These are phyloP conservation scores for Penicillium diatomitis DNA, from an alignment of 495 filamentous ascomycete genomes.

Conservation along the genomic window DNA sequence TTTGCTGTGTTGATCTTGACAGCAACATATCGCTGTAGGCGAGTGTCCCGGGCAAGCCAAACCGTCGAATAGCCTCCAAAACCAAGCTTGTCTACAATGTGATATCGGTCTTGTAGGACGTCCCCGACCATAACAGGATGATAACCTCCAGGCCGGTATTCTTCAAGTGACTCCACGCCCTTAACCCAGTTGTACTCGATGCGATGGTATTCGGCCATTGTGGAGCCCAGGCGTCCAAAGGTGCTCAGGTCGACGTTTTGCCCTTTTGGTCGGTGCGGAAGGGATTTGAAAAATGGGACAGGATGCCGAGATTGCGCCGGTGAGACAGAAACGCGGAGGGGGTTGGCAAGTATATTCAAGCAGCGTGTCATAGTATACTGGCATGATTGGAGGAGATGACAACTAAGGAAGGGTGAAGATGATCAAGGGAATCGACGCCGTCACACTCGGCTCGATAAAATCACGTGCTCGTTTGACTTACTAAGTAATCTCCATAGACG, in stretches of 20 bases:
- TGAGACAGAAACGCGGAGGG: neutral
- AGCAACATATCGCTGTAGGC: neutral
- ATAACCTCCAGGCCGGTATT: conserved; percentile 27
- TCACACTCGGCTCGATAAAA: too few relatives aligned
- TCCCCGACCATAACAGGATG: conserved; percentile 43
- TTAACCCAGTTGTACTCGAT: conserved; percentile 12
- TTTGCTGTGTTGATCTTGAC: neutral
- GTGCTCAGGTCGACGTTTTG: neutral
- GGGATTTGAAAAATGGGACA: neutral
- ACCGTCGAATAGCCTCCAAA: conserved; percentile 43
- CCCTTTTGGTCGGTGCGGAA: neutral
- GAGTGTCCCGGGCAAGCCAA: conserved; percentile 46
- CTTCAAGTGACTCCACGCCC: conserved; percentile 23
- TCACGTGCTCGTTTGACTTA: too few relatives aligned
- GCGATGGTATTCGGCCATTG: neutral
- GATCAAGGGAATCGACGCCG: too few relatives aligned
- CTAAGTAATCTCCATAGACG: too few relatives aligned
- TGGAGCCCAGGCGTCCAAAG: neutral
- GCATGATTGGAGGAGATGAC: neutral
- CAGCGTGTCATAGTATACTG: neutral
- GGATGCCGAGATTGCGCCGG: neutral
- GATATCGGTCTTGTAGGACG: conserved; percentile 28
- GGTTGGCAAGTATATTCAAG: neutral
- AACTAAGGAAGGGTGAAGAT: too few relatives aligned
- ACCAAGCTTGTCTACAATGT: conserved; percentile 46